Evolutionary conservation across 2,329 filamentous ascomycete genomes (phyloP).

Genomic region (Diaporthe velutina): DNA sequence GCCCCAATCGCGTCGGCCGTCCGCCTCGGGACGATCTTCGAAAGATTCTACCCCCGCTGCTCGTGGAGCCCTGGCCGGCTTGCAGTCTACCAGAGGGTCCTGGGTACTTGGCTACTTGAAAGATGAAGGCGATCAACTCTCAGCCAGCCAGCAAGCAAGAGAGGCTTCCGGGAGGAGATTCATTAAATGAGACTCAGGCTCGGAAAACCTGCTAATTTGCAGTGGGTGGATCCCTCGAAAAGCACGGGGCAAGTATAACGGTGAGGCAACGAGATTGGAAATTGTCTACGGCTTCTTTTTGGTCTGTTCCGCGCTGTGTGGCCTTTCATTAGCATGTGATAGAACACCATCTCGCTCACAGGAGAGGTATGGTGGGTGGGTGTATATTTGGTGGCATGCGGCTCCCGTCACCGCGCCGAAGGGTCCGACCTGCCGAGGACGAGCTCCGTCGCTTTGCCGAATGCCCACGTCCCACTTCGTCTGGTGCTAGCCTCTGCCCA

Average conservation of each 20-base stretch:
- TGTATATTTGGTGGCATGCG: neutral
- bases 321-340: slow-evolving; percentile 8
- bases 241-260: slow-evolving; percentile 21
- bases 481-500: slow-evolving; percentile 7
- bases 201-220: slow-evolving; percentile 31
- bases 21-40: slow-evolving; percentile 28
- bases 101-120: slow-evolving; percentile 9
- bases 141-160: slow-evolving; percentile 1
- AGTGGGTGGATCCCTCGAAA: slow-evolving; percentile 17
- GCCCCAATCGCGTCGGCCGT: slow-evolving; percentile 23
- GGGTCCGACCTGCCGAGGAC: slow-evolving; percentile 3
- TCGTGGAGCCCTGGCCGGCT: slow-evolving; percentile 9
- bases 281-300: neutral
- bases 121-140: slow-evolving; percentile 2
- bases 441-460: neutral
- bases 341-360: neutral
- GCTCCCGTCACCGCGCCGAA: slow-evolving; percentile 9
- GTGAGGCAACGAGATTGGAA: slow-evolving; percentile 36
- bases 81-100: slow-evolving; percentile 16
- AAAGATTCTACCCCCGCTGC: slow-evolving; percentile 26
- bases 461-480: slow-evolving; percentile 8
- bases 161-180: slow-evolving; percentile 10
- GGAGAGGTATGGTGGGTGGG: neutral
- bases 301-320: neutral
- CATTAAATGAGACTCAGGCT: slow-evolving; percentile 24